phyloP scores from a whole-genome alignment of 352 stramenopile genomes.

The Phytophthora megakarya region DNA sequence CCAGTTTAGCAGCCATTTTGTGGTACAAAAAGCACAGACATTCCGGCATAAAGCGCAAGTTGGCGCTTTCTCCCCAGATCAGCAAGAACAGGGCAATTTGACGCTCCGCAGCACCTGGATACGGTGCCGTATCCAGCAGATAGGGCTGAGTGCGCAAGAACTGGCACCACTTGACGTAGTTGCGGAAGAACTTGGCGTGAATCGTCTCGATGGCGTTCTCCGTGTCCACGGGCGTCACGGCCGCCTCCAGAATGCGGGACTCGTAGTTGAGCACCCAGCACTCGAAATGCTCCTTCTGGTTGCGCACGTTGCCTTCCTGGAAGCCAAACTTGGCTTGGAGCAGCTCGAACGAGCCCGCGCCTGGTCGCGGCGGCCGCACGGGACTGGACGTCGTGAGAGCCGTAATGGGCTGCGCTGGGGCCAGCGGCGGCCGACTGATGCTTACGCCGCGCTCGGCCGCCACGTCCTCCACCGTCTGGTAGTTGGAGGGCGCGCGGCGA shows the following conservation, averaged over 20 bases:
- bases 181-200: slow-evolving; percentile 94
- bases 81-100: slow-evolving; percentile 85
- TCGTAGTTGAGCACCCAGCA: slow-evolving; percentile 87
- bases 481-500: slow-evolving; percentile 74
- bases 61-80: slow-evolving; percentile 85
- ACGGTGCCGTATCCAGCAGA: slow-evolving; percentile 56
- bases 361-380: slow-evolving; percentile 30
- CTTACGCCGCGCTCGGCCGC: slow-evolving; percentile 48
- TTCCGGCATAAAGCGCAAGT: slow-evolving; percentile 90
- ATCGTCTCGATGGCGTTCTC: slow-evolving; percentile 76
- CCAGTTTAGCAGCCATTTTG: slow-evolving; percentile 74
- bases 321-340: slow-evolving; percentile 88
- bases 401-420: slow-evolving; percentile 18
- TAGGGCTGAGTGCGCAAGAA: slow-evolving; percentile 90
- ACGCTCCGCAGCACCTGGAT: slow-evolving; percentile 43
- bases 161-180: slow-evolving; percentile 95
- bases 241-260: slow-evolving; percentile 47
- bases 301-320: slow-evolving; percentile 82
- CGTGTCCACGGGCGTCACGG: slow-evolving; percentile 40
- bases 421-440: slow-evolving; percentile 33
- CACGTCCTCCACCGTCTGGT: slow-evolving; percentile 78
- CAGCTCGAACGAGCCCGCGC: slow-evolving; percentile 71
- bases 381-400: slow-evolving; percentile 25
- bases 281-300: slow-evolving; percentile 88
- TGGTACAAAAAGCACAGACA: slow-evolving; percentile 91